Evolutionary conservation across 2,329 filamentous ascomycete genomes (phyloP), one percentile per base, ranked within the genome.

Genomic region (Cyanodermella asteris): DNA sequence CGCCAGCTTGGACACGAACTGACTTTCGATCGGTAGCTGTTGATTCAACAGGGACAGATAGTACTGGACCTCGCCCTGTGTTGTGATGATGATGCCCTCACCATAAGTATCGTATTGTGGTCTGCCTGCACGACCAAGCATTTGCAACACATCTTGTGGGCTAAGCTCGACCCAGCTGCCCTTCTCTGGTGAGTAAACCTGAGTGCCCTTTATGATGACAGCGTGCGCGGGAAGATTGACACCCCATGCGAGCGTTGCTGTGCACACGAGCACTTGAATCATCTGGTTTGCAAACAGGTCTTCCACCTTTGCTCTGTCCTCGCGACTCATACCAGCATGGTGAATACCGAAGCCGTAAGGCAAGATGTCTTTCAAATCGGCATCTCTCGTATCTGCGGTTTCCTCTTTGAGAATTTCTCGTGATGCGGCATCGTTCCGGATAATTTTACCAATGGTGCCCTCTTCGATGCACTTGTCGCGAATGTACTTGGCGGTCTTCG

Each of bases 341-440:
- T 97, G 87, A 31, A 97, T 97, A 42, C 87, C 87, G 38, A 97
- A 90, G 5, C 90, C 87, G 38, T 94, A 94, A 0, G 87, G 87
- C 43, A 97, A 55, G 7, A 97, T 56, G 43, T 94, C 87, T 47
- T 94, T 94, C 25, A 97, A 59, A 27, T 91, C 82, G 25, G 71
- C 58, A 44, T 97, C 87, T 17, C 72, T 71, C 11, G 87, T 76
- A 28, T 72, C 64, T 28, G 77, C 74, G 1, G 81, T 70, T 40
- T 91, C 81, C 44, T 90, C 76, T 17, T 72, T 71, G 31, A 97
- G 50, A 29, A 91, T 80, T 42, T 91, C 82, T 34, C 81, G 67
- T 36, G 74, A 91, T 22, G 81, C 84, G 27, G 82, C 81, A 51
- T 97, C 87, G 36, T 78, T 82, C 36, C 80, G 74, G 33, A 97